Conservation (phyloP, 2,329 filamentous ascomycete species). For the Aureobasidium uvarum region DNA sequence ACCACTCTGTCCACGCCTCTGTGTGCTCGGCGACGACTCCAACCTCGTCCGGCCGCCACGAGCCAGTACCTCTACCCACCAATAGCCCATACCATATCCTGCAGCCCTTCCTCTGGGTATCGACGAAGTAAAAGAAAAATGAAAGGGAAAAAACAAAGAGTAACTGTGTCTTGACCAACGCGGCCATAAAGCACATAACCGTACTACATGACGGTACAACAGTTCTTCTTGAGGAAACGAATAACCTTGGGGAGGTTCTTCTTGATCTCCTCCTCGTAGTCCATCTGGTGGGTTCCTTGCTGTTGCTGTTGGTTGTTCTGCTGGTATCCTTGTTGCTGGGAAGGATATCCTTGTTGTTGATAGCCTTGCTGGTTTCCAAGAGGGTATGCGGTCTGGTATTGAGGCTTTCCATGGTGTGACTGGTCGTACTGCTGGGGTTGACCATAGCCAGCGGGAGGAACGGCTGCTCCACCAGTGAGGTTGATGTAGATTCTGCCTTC, state of each 20-base stretch:
- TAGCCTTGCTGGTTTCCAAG: slow-evolving; percentile 42
- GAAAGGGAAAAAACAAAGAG: background rate
- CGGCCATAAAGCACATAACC: background rate
- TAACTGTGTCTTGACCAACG: background rate
- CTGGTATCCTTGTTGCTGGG: slow-evolving; percentile 48
- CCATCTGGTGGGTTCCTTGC: slow-evolving; percentile 49
- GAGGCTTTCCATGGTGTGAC: slow-evolving; percentile 48
- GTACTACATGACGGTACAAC: slow-evolving; percentile 71
- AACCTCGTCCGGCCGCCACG: slow-evolving; percentile 4
- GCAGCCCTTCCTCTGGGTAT: slow-evolving; percentile 4
- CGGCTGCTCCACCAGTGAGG: slow-evolving; percentile 67
- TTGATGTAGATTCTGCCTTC: slow-evolving; percentile 87
- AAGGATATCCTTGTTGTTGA: slow-evolving; percentile 45
- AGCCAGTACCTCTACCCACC: background rate
- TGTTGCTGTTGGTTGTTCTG: slow-evolving; percentile 47
- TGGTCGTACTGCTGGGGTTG: slow-evolving; percentile 43
- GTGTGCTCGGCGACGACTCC: background rate
- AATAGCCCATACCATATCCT: background rate
- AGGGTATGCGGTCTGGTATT: slow-evolving; percentile 43
- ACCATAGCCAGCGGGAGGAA: slow-evolving; percentile 45
- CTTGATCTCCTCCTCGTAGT: slow-evolving; percentile 60
- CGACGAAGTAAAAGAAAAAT: background rate
- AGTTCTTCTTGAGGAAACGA: slow-evolving; percentile 61
- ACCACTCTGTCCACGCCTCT: background rate
- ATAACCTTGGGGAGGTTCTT: slow-evolving; percentile 61